Evolutionary conservation across 768 basidiomycete species (phyloP), one percentile per base, ranked within the genome.

Genomic region (Hypholoma fasciculare): DNA sequence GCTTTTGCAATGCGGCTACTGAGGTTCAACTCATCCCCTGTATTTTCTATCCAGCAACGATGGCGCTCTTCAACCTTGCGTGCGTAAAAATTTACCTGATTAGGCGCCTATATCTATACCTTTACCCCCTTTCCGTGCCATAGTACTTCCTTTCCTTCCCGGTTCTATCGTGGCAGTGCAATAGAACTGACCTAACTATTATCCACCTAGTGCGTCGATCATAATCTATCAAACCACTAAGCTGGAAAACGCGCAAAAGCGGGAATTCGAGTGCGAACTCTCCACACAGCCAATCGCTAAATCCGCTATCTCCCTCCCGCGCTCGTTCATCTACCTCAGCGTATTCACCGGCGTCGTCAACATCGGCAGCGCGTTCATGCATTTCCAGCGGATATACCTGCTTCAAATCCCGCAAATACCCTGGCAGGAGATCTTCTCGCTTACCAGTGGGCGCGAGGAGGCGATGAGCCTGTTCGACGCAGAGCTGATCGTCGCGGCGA

Each of bases 401-500:
- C 59, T 67, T 14, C 59, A 65, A 38, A 56, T 67, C 3, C 66
- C 66, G 1, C 52, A 57, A 12, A 46, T 62, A 46, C 50, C 61
- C 3, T 65, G 61, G 64, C 36, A 62, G 8, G 30, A 46, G 17
- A 47, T 59, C 2, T 20, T 54, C 20, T 38, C 60, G 14, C 53
- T 54, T 12, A 30, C 42, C 12, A 42, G 34, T 4, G 54, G 37
- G 7, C 49, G 57, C 2, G 59, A 60, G 13, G 54, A 60, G 12
- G 20, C 60, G 9, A 30, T 63, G 50, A 52, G 59, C 26, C 48
- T 66, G 12, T 43, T 64, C 1, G 58, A 62, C 12, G 66, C 66
- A 3, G 56, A 64, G 38, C 58, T 62, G 59, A 26, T 63, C 17
- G 64, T 65, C 9, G 64, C 66, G 37, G 38, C 65, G 52, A 67